Evolutionary conservation across 768 basidiomycete genomes (phyloP), one percentile per base, ranked within the genome.

Genomic region (Tricholoma flavovirens): DNA sequence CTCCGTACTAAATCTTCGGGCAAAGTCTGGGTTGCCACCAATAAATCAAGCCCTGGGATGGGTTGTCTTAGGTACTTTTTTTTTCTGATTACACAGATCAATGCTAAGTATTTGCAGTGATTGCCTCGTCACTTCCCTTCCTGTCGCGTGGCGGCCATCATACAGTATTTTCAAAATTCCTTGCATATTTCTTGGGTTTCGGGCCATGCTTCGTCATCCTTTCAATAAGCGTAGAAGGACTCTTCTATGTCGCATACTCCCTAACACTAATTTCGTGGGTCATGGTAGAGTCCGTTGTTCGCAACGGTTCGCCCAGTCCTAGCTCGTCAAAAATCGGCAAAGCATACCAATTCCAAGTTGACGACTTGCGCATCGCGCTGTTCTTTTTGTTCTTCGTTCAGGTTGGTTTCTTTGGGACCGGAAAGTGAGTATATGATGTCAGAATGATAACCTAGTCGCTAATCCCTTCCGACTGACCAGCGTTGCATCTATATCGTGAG

Each of bases 361-460:
- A 87, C 36, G 87, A 91, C 56, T 67, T 91, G 11, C 72, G 91
- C 49, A 83, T 88, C 53, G 89, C 87, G 0, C 59, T 93, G 19
- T 89, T 91, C 67, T 93, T 93, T 71, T 69, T 94, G 57, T 90
- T 90, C 68, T 91, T 93, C 61, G 85, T 93, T 6, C 91, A 94
- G 62, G 81, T 90, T 40, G 91, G 84, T 2, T 93, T 92, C 69
- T 92, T 91, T 64, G 90, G 90, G 7, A 89, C 83, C 35, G 88
- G 88, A 74, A 90, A 88, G 87, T 88, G 71, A 62, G 87, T 77
- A 9, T 45, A 5, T 52, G 15, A 22, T 17, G 26, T 54, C 49
- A 24, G 2, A 7, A 2, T 15, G 12, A 14, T n/a, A 7, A 29
- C 35, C 49, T 24, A 35, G 4, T 5, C 51, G 14, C 51, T 51